Evolutionary conservation across 2,329 filamentous ascomycete species (phyloP).

Genomic region (Colletotrichum tamarilloi): DNA sequence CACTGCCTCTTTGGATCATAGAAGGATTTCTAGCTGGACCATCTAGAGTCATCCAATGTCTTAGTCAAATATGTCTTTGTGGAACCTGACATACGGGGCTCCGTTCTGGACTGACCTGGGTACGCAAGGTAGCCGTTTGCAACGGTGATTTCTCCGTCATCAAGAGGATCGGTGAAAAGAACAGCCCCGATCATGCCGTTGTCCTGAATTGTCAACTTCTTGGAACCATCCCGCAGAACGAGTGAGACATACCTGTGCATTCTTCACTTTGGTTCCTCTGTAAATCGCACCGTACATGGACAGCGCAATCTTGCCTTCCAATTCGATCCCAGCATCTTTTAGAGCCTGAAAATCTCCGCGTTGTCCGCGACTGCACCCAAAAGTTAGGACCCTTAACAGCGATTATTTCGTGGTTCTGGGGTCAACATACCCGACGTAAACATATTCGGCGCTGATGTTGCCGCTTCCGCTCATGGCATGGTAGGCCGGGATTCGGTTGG

Average conservation of each 20-base stretch:
- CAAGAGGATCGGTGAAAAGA: constrained; percentile 18
- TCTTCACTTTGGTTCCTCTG: constrained; percentile 22
- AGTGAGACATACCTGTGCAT: constrained; percentile 1
- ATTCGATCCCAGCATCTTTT: constrained; percentile 12
- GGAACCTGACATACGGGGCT: background rate
- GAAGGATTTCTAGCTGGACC: constrained; percentile 19
- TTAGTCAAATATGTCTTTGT: background rate
- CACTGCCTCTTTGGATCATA: constrained; percentile 29
- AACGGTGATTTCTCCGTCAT: constrained; percentile 26
- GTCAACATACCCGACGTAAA: constrained; percentile 11
- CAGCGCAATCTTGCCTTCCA: constrained; percentile 17
- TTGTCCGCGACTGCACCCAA: background rate
- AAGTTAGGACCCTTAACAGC: too few species aligned
- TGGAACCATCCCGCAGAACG: too few species aligned
- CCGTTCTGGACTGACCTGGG: background rate
- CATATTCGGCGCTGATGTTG: constrained; percentile 21
- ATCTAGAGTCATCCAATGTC: background rate
- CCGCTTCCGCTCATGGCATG: constrained; percentile 29
- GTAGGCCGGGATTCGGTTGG: constrained; percentile 24
- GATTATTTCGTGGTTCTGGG: background rate
- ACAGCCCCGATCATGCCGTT: constrained; percentile 26
- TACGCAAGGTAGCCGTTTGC: constrained; percentile 24
- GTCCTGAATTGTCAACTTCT: background rate
- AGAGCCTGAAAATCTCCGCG: constrained; percentile 13
- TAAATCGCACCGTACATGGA: constrained; percentile 26